Evolutionary conservation across 768 basidiomycete species (phyloP), one percentile per base, ranked within the genome.

Genomic region (Cyclocybe aegerita): DNA sequence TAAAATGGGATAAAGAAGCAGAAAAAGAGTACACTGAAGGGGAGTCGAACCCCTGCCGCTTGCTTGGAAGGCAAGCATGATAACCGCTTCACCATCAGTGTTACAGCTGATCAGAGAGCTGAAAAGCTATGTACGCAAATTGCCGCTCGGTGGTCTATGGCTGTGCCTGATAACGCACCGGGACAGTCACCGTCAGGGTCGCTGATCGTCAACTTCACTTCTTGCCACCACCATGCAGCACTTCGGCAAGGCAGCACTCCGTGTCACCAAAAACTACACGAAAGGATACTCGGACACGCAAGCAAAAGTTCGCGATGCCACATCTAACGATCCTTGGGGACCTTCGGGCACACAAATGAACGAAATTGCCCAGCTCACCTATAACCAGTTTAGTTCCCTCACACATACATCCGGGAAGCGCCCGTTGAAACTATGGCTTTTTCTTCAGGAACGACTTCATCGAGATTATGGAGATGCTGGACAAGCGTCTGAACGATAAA

Each of bases 401-500:
- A 34, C 30, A 39, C 37, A 10, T 32, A 40, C 23, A 47, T 45
- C 37, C 48, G 15, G 36, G 32, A 31, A 35, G 30, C 29, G 15
- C 14, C 23, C 7, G 16, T 36, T 30, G 48, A 30, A 53, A 15
- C 16, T 32, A 17, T 43, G 11, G n/a, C 44, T 11, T 36, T 49
- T 16, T 31, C 39, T 42, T 12, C 49, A 81, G 94, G 70, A 88
- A 85, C 52, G 95, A 98, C 62, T 99, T 99, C 67, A 93, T 98
- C 9, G 97, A 99, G 73, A 92, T 99, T 63, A 98, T 99, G 93
- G 97, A 99, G 76, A 97, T 98, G 93, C 79, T 99, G 43, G 97
- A 98, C 72, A 98, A 99, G 71, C 85, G 97, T 45, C 74, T 99
- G 54, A 94, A 94, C 60, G 97, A 99, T 75, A 98, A 97, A 77